phyloP scores from a whole-genome alignment of 2,329 filamentous ascomycete species.

The Aspergillus aculeatinus region DNA sequence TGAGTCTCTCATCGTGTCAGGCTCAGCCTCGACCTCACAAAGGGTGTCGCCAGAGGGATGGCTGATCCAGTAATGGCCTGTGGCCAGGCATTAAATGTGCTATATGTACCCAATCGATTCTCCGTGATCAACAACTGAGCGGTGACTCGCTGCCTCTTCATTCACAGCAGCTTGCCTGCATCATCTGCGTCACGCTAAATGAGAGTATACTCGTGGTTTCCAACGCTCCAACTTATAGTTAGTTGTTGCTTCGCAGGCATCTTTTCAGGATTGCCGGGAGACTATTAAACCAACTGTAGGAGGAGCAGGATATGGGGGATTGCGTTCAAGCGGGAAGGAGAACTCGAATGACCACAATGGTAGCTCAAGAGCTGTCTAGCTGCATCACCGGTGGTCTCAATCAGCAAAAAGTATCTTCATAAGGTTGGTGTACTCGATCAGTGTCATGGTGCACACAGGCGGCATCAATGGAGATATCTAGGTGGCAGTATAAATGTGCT shows the following conservation, averaged over 20 bases:
- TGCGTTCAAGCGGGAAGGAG: not conserved
- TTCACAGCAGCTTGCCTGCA: conserved; percentile 11
- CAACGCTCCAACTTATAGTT: conserved; percentile 10
- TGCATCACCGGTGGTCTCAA: not conserved
- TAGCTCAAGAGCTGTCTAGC: not conserved
- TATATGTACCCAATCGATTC: conserved; percentile 1
- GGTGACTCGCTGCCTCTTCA: conserved; percentile 16
- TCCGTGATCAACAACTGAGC: conserved; percentile 14
- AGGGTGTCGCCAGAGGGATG: not conserved
- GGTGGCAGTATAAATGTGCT: no score
- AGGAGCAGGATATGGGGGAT: not conserved
- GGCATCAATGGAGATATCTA: not conserved
- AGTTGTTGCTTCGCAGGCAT: not conserved
- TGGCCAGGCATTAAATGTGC: not conserved
- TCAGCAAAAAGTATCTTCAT: not conserved
- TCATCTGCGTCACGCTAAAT: conserved; percentile 12
- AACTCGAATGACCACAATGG: not conserved
- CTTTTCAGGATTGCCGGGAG: not conserved
- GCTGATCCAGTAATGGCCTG: not conserved
- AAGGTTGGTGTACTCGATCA: not conserved
- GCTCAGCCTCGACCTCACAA: not conserved
- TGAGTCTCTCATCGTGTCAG: not conserved
- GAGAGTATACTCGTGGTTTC: conserved; percentile 9
- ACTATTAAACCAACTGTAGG: not conserved
- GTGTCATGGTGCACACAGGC: not conserved